phyloP scores from a whole-genome alignment of 345 rosid genomes.

The Pugionium cornutum region DNA sequence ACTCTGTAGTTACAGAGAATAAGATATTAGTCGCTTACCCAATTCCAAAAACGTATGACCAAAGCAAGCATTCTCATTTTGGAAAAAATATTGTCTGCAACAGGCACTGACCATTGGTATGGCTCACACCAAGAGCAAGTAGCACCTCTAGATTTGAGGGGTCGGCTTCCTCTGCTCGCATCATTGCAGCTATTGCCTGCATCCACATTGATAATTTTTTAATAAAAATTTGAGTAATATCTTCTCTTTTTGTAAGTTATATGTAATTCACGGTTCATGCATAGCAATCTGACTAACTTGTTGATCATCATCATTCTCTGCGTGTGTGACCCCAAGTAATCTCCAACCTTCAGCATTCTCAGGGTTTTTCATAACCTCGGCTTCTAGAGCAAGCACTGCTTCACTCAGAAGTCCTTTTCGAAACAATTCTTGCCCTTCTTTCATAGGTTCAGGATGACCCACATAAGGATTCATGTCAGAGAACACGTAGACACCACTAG shows the following conservation, averaged over 20 bases:
- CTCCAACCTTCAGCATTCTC: conserved; percentile 99
- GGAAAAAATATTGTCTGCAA: conserved; percentile 18
- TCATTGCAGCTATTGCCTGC: conserved; percentile 99
- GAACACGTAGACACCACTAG: conserved; percentile 91
- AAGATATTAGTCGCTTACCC: conserved; percentile 25
- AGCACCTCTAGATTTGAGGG: conserved; percentile 98
- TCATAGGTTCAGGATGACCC: conserved; percentile 93
- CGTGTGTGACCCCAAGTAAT: conserved; percentile 96
- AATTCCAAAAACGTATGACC: neutral
- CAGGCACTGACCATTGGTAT: conserved; percentile 84
- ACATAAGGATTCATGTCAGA: conserved; percentile 99
- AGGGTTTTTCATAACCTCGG: conserved; percentile 96
- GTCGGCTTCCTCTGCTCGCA: conserved; percentile 97
- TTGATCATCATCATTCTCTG: conserved; percentile 99
- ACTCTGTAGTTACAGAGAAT: conserved; percentile 54
- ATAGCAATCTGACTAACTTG: conserved; percentile 56
- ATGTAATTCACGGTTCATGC: neutral
- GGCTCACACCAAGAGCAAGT: conserved; percentile 98
- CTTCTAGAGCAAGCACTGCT: conserved; percentile 98
- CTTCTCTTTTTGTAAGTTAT: neutral
- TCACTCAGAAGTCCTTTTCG: conserved; percentile 98
- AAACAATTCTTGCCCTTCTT: conserved; percentile 94
- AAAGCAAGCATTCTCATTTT: neutral
- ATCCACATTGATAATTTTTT: conserved; percentile 16
- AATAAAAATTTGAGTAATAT: neutral